A percentile compares a stretch with the other conserved stretches of the same genome.
phyloP scores from a whole-genome alignment of 2,329 filamentous ascomycete species.

The Aspergillus pseudoterreus region DNA sequence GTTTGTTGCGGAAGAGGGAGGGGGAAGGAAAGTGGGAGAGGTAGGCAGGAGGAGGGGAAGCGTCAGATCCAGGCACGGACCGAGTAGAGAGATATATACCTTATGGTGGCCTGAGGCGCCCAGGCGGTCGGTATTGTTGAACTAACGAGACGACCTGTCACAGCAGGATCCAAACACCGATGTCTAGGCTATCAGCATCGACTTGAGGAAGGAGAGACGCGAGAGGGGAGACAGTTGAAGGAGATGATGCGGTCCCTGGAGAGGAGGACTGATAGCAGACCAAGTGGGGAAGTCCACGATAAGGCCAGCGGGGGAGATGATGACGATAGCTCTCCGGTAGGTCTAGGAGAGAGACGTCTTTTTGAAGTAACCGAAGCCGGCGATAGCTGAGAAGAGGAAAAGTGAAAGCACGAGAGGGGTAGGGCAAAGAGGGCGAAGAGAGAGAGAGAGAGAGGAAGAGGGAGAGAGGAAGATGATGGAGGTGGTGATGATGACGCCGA shows the following conservation, averaged over 20 bases:
- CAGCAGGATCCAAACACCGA: neutral
- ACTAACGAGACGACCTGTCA: neutral
- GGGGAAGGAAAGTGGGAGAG: neutral
- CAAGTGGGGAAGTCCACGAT: neutral
- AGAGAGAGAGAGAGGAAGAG: neutral
- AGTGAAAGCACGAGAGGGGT: neutral
- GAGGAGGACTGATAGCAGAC: neutral
- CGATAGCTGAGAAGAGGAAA: too few relatives aligned
- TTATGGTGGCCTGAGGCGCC: neutral
- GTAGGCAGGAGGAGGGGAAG: neutral
- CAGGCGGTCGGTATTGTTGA: neutral
- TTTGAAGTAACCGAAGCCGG: too few relatives aligned
- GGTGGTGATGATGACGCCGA: neutral
- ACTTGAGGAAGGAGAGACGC: neutral
- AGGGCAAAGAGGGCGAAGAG: neutral
- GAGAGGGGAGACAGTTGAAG: too few relatives aligned
- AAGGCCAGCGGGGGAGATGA: neutral
- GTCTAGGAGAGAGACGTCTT: too few relatives aligned
- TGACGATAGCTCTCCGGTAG: neutral
- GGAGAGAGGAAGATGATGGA: neutral
- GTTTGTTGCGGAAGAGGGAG: neutral
- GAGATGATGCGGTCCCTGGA: neutral
- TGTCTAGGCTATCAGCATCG: neutral
- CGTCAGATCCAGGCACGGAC: neutral
- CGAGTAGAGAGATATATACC: neutral